Percentiles rank a stretch among this genome's conserved stretches.
Conservation (phyloP, 306 rosid species). For the Trifolium repens region DNA sequence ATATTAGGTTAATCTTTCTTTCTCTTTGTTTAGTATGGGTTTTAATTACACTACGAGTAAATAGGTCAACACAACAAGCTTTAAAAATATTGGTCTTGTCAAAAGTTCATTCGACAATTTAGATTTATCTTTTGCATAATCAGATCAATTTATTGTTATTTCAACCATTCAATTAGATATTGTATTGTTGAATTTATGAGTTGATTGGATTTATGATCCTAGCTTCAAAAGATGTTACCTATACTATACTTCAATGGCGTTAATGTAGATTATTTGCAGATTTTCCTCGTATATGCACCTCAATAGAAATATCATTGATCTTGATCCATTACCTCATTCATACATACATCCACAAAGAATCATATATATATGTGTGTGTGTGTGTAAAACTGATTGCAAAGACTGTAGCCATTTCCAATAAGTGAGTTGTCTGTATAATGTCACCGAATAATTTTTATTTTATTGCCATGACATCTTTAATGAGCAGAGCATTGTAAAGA, state of each 20-base stretch:
- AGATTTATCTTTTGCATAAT: conserved; percentile 10
- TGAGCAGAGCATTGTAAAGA: conserved; percentile 6
- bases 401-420: not conserved
- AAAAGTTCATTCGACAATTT: not conserved
- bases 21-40: conserved; percentile 1
- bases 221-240: conserved; percentile 13
- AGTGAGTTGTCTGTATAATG: conserved; percentile 14
- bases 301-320: too few species aligned
- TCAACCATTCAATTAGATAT: not conserved
- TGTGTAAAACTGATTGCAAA: conserved; percentile 13
- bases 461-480: conserved; percentile 19
- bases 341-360: not conserved
- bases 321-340: not conserved
- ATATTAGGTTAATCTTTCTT: conserved; percentile 1
- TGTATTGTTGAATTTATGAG: not conserved
- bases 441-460: not conserved
- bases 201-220: conserved; percentile 2
- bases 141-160: conserved; percentile 2
- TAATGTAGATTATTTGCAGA: too few species aligned
- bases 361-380: not conserved
- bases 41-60: conserved; percentile 17
- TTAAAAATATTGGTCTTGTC: conserved; percentile 24
- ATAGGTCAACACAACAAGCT: conserved; percentile 10
- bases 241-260: not conserved
- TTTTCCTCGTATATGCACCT: too few species aligned